Evolutionary conservation across 2,329 filamentous ascomycete species (phyloP).

Genomic region (Botrytis aclada): DNA sequence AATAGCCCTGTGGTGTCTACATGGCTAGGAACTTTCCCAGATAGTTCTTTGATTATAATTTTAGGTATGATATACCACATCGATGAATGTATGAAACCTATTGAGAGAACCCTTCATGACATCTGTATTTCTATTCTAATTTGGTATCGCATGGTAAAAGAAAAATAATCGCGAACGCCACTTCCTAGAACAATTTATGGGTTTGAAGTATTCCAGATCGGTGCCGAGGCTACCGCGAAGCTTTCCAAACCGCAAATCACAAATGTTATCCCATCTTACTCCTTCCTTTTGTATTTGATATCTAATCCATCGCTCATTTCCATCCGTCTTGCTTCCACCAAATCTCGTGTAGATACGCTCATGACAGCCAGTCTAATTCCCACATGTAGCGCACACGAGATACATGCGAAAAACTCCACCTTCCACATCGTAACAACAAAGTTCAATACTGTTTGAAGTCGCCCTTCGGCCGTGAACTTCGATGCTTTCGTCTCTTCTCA

Average conservation of each 20-base stretch:
- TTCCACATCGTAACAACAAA: neutral
- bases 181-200: neutral
- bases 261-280: neutral
- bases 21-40: neutral
- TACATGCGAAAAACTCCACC: too few relatives aligned
- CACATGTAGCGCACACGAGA: neutral
- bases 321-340: neutral
- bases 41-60: neutral
- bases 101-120: neutral
- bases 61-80: neutral
- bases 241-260: neutral
- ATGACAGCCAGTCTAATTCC: neutral
- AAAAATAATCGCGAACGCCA: neutral
- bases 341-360: neutral
- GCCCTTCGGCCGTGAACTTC: constrained; percentile 7
- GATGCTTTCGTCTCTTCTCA: constrained; percentile 13
- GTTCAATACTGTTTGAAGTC: neutral
- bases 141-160: neutral
- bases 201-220: neutral
- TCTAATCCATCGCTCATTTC: neutral
- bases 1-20: neutral
- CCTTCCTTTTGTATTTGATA: neutral
- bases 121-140: neutral
- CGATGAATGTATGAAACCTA: neutral
- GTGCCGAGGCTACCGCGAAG: neutral